Base-by-base conservation (phyloP, 371 early-diverging fungal genomes). In the Apophysomyces variabilis region DNA sequence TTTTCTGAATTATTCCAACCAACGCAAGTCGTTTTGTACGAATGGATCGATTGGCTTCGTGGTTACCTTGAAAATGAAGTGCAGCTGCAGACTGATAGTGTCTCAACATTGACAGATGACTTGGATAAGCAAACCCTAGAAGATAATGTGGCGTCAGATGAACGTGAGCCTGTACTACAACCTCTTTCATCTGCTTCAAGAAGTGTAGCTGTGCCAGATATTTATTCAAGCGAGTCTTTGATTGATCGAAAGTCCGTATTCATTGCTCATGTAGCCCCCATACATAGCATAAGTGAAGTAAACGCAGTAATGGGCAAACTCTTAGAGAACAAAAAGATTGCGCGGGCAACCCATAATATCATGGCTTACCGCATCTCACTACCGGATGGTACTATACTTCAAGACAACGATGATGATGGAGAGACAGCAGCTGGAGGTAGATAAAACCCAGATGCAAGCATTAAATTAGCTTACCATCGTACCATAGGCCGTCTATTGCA, bases 321-420 rank as follows among this genome's bases (percentile, higher is more conserved):
- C 54, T 69, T 92, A 65, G 76, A 85, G 54, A 89, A 94, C 69
- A 90, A 88, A 66, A 89, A 89, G 60, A 90, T 94, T 61, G 89
- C 94, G 1, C 84, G 87, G 57, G 95, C 96, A 0, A 94, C 96
- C 0, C 97, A 97, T 75, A 95, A 95, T 70, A 95, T 96, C 16
- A 70, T 88, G 69, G 97, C 97, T 0, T 97, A 93, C 71, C 89
- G 96, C 4, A 89, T 96, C 50, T 82, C 75, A 1, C 64, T 78
- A 38, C 74, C 77, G 13, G 85, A 84, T 60, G 88, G 88, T 1
- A 72, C 73, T n/a, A 72, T 90, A 9, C 58, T 84, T 0, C 88
- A 90, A 71, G 93, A 93, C 64, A 88, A 89, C 63, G 91, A 92
- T 69, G 93, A 93, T 73, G 93, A 93, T 63, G 93, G 93, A 16